Evolutionary conservation across 2,329 filamentous ascomycete species (phyloP), one percentile per base, ranked within the genome.

Genomic region (Ceratocystis diversiconidia): DNA sequence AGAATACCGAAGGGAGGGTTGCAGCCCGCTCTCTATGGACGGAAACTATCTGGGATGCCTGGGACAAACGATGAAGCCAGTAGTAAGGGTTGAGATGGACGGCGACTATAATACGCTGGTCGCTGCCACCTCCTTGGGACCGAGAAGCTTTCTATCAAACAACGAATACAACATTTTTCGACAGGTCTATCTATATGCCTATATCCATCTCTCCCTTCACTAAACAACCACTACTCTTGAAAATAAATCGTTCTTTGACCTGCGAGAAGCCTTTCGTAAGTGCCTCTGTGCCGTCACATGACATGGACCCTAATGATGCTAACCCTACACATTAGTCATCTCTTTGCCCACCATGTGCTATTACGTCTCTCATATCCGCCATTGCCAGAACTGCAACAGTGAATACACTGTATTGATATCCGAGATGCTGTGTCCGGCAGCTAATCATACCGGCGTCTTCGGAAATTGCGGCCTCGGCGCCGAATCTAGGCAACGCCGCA

Each of bases 381-480:
- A 71, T 63, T 76, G 75, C 70, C 72, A 71, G 64, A 57, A 71
- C 48, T 76, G 75, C 68, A 70, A 70, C 59, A 68, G 69, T 57
- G 71, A 74, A 65, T 73, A 76, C 57, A 76, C 72, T 0, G 71
- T 76, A 22, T 72, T 76, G 30, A 76, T 76, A 30, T 75, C 75
- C 2, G 75, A 76, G 65, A 70, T 70, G 19, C 69, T 69, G 6
- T 76, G 75, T 68, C 66, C 71, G 19, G 68, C 66, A 3, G 72
- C 74, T 5, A 71, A 69, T 48, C 69, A 63, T 50, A 72, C 70
- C 30, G 71, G 74, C 44, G 68, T 72, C n/a, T 76, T 76, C 65
- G 75, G 75, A 10, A 73, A 72, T 55, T 76, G 75, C 64, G 73
- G 72, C 15, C 69, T 68, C n/a, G 73, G 72, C 10, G 70, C 74